Conservation (phyloP, 805 yeast species). For the Metschnikowia kunwiensis region DNA sequence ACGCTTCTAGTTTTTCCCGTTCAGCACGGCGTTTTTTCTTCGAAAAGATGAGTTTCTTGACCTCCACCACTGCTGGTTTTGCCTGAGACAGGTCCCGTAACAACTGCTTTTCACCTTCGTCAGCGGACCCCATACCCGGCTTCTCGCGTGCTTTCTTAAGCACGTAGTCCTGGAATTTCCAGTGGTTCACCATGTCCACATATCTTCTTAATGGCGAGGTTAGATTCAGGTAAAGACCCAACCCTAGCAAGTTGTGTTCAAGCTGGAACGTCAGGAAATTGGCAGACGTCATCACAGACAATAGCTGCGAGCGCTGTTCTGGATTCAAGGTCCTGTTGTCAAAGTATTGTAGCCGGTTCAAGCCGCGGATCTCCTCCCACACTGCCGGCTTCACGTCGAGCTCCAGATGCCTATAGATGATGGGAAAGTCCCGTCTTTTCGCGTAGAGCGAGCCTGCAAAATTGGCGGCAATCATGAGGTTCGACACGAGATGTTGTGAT, state of each 20-base stretch:
- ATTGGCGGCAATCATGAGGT: conserved; percentile 81
- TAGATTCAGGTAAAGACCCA: conserved; percentile 61
- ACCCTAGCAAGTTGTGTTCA: conserved; percentile 62
- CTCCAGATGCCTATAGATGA: conserved; percentile 45
- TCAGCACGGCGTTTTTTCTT: neutral
- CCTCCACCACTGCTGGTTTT: neutral
- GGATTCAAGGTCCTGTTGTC: conserved; percentile 24
- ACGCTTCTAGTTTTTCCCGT: neutral
- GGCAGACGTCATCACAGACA: conserved; percentile 52
- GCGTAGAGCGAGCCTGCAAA: conserved; percentile 53
- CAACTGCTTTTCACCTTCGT: neutral
- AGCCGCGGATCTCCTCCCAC: conserved; percentile 23
- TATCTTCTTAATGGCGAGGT: conserved; percentile 48
- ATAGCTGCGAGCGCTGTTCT: conserved; percentile 41
- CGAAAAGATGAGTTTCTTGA: neutral
- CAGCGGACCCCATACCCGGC: neutral
- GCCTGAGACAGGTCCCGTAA: neutral
- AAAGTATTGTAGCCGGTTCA: conserved; percentile 19
- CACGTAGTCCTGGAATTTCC: conserved; percentile 47
- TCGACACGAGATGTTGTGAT: conserved; percentile 70
- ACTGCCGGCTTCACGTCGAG: conserved; percentile 26
- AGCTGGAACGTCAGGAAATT: conserved; percentile 43
- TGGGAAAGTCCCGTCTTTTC: conserved; percentile 43
- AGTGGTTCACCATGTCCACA: conserved; percentile 55
- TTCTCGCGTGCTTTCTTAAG: conserved; percentile 2